Evolutionary conservation across 1,284 basidiomycete genomes (phyloP), one percentile per base, ranked within the genome.

Genomic region (Phylloporus sp.): DNA sequence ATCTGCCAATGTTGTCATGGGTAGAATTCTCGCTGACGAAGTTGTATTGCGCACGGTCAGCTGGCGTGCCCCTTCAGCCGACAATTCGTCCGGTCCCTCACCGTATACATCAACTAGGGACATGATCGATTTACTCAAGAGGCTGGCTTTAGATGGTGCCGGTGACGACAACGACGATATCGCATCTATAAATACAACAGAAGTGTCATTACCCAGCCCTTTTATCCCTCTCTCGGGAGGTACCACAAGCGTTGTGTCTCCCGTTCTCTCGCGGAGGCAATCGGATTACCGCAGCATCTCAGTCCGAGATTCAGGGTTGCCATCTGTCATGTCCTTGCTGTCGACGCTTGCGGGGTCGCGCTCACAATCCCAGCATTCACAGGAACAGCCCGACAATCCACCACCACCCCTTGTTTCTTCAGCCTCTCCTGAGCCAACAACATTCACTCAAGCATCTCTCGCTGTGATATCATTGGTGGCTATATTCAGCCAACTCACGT

Each of bases 401-500:
- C 37, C 67, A 1, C 72, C 77, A 20, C 68, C 75, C 28, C 64
- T 71, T n/a, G 61, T 71, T 51, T 64, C 61, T n/a, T 68, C 67
- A 5, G 71, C 68, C 50, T 46, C 64, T 59, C 64, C 68, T 29
- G 79, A 77, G 44, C 71, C 66, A 52, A 44, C 68, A 54, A 46
- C 68, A 55, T 65, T 81, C 22, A 80, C 84, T 31, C 80, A 82
- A 20, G 79, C 84, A 50, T 82, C 90, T 5, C 82, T 84, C 7
- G 89, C 92, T 6, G 82, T 88, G 34, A 82, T 85, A 15, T 86
- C 89, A 0, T 80, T 94, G 8, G 80, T 92, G 34, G 79, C 84
- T 20, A 81, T 89, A 52, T 94, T 94, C 74, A 82, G 83, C 66
- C 87, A 91, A 70, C 80, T 93, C 40, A 77, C 86, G 4, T 92